phyloP scores from a whole-genome alignment of 2,329 filamentous ascomycete genomes.

The Huntiella abstrusa region DNA sequence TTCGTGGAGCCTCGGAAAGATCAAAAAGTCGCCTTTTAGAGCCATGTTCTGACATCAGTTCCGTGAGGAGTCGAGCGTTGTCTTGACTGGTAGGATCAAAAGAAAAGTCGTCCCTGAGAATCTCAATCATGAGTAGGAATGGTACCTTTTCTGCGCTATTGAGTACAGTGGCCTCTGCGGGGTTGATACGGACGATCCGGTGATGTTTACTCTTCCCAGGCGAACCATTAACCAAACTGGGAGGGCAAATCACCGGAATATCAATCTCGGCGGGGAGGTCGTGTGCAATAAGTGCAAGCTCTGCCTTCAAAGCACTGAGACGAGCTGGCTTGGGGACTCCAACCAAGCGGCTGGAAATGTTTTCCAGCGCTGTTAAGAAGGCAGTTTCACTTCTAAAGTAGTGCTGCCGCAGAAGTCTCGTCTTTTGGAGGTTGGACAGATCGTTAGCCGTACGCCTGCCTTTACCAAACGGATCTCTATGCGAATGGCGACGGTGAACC shows the following conservation, averaged over 20 bases:
- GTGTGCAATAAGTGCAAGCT: slow-evolving; percentile 62
- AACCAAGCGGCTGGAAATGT: slow-evolving; percentile 70
- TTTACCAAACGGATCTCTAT: slow-evolving; percentile 27
- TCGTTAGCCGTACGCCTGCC: slow-evolving; percentile 39
- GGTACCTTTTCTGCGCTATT: slow-evolving; percentile 79
- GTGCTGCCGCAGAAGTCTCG: slow-evolving; percentile 56
- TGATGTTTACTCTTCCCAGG: slow-evolving; percentile 61
- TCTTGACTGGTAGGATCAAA: slow-evolving; percentile 59
- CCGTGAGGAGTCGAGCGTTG: slow-evolving; percentile 46
- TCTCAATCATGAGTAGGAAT: slow-evolving; percentile 69
- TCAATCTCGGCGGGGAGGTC: slow-evolving; percentile 71
- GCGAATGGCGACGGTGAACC: slow-evolving; percentile 41
- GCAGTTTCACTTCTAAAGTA: slow-evolving; percentile 71
- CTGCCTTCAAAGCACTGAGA: slow-evolving; percentile 61
- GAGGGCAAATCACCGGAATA: slow-evolving; percentile 64
- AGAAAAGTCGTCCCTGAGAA: slow-evolving; percentile 63
- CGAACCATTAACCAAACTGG: slow-evolving; percentile 52
- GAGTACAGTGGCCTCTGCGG: slow-evolving; percentile 64
- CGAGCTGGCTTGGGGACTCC: slow-evolving; percentile 65
- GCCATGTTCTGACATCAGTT: slow-evolving; percentile 37
- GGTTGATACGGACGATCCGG: slow-evolving; percentile 65
- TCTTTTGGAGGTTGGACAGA: slow-evolving; percentile 46
- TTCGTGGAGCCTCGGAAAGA: slow-evolving; percentile 45
- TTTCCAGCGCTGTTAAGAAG: slow-evolving; percentile 61
- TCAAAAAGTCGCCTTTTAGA: slow-evolving; percentile 45